Evolutionary conservation across 2,329 filamentous ascomycete genomes (phyloP).

Genomic region (Xylaria sp.): DNA sequence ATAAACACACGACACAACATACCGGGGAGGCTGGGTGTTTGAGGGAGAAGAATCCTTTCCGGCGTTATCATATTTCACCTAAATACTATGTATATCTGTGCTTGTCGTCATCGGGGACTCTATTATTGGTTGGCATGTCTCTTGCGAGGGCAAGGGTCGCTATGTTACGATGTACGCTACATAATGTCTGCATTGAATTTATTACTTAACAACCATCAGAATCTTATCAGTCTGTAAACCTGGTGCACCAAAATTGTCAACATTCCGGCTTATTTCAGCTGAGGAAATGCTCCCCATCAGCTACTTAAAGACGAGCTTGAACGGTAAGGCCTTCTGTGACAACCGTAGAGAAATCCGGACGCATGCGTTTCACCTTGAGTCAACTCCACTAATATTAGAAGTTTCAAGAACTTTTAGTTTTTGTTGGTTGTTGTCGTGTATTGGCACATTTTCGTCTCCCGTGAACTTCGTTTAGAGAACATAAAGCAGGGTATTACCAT

Average conservation of each 20-base stretch:
- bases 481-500: constrained; percentile 33
- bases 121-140: not conserved
- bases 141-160: constrained; percentile 25
- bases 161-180: constrained; percentile 25
- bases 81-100: not conserved
- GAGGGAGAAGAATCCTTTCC: not conserved
- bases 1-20: not conserved
- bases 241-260: not conserved
- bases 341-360: not conserved
- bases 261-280: not conserved
- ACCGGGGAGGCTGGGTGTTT: not conserved
- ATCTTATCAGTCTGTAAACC: not conserved
- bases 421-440: not conserved
- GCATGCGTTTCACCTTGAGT: not conserved
- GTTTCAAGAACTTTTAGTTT: not conserved
- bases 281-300: not conserved
- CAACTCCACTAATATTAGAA: not conserved
- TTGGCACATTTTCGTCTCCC: not conserved
- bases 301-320: not conserved
- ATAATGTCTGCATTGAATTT: constrained; percentile 28
- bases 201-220: not conserved
- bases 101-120: not conserved
- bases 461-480: not conserved
- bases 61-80: not conserved
- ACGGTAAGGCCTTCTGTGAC: not conserved